Conservation (phyloP, 352 stramenopile species). For the Pythium grandisporangium region DNA sequence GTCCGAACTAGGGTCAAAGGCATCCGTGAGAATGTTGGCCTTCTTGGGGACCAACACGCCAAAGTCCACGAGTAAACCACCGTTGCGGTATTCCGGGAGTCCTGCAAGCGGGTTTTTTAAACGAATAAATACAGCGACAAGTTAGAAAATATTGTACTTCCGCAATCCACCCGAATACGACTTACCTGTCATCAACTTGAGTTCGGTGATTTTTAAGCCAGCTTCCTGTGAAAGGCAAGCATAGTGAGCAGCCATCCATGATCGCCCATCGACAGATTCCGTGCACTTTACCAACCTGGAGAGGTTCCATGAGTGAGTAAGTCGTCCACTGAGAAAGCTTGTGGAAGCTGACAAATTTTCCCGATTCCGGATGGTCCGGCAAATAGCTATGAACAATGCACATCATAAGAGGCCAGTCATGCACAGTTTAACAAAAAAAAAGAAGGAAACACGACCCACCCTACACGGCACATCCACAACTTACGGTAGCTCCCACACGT, state of each 20-base stretch:
- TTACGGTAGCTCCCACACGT: slow-evolving; percentile 76
- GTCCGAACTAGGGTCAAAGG: slow-evolving; percentile 53
- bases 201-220: slow-evolving; percentile 69
- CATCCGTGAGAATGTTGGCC: slow-evolving; percentile 32
- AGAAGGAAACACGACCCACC: too few species aligned
- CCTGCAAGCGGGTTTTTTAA: too few species aligned
- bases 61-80: slow-evolving; percentile 73
- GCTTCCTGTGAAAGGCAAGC: slow-evolving; percentile 21
- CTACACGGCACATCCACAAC: neutral
- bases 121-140: too few species aligned
- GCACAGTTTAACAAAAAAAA: too few species aligned
- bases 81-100: slow-evolving; percentile 80
- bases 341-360: slow-evolving; percentile 79
- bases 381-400: slow-evolving; percentile 27
- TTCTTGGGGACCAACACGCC: slow-evolving; percentile 68
- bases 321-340: slow-evolving; percentile 87
- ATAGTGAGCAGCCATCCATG: neutral
- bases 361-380: slow-evolving; percentile 26
- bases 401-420: neutral
- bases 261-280: neutral
- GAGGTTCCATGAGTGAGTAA: slow-evolving; percentile 82
- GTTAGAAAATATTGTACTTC: too few species aligned
- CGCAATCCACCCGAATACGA: too few species aligned
- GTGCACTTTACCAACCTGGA: slow-evolving; percentile 21
- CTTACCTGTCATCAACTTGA: slow-evolving; percentile 49